These are phyloP conservation scores for Venturiaceae sp. DNA, from an alignment of 2,329 filamentous ascomycete species.

Conservation along the genomic window DNA sequence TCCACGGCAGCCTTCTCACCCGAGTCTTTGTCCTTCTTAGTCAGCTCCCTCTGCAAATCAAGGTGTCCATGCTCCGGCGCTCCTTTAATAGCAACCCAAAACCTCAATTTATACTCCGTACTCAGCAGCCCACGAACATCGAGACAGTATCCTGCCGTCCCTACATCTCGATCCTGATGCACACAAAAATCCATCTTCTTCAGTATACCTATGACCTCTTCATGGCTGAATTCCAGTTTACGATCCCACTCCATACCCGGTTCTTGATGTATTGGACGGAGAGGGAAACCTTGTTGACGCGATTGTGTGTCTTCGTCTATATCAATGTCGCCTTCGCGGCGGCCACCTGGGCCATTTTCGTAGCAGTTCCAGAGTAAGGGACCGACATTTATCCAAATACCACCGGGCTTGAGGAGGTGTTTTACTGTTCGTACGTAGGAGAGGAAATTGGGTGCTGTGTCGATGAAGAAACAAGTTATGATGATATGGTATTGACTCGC, in stretches of 20 bases:
- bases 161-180: constrained; percentile 39
- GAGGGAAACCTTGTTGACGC: not conserved
- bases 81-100: constrained; percentile 75
- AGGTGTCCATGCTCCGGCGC: too few species aligned
- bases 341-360: constrained; percentile 53
- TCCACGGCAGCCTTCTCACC: too few species aligned
- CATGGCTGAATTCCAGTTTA: constrained; percentile 68
- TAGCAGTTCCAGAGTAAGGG: constrained; percentile 83
- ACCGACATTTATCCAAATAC: constrained; percentile 7
- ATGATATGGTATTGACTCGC: constrained; percentile 28
- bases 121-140: constrained; percentile 77
- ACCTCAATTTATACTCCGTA: constrained; percentile 70
- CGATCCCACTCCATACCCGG: constrained; percentile 51
- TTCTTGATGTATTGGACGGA: constrained; percentile 54
- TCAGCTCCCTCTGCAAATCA: too few species aligned
- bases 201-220: constrained; percentile 75
- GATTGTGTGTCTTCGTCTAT: constrained; percentile 2
- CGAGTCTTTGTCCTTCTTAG: too few species aligned
- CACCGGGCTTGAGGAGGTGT: not conserved
- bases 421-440: constrained; percentile 3
- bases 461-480: constrained; percentile 8
- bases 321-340: constrained; percentile 24
- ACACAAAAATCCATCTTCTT: constrained; percentile 59
- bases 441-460: constrained; percentile 6
- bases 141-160: constrained; percentile 79